Evolutionary conservation across 352 stramenopile species (phyloP).

Genomic region (Phytophthora cajani): DNA sequence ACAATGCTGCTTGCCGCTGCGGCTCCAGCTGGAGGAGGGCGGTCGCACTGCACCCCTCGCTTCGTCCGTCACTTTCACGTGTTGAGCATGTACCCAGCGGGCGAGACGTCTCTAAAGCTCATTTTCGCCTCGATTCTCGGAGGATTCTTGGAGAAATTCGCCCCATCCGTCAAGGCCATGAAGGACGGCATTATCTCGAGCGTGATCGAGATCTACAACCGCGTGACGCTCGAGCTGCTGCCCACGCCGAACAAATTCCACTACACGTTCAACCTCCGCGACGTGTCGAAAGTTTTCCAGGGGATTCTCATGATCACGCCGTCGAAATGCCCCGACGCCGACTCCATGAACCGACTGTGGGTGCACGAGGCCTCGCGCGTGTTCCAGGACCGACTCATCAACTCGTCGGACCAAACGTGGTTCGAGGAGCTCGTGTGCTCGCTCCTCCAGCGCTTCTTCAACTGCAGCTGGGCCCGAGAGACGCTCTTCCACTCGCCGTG

Average conservation of each 20-base stretch:
- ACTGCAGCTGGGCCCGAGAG: conserved; percentile 81
- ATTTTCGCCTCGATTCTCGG: conserved; percentile 96
- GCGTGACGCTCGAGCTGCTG: conserved; percentile 91
- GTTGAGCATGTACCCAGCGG: conserved; percentile 92
- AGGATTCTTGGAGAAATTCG: conserved; percentile 92
- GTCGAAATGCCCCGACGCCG: conserved; percentile 76
- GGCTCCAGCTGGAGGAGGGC: conserved; percentile 89
- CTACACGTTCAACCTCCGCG: conserved; percentile 96
- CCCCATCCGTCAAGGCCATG: conserved; percentile 81
- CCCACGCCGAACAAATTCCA: conserved; percentile 94
- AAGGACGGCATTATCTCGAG: conserved; percentile 85
- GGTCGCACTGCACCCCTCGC: conserved; percentile 88
- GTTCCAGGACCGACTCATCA: conserved; percentile 95
- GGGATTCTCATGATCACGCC: conserved; percentile 94
- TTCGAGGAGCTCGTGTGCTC: conserved; percentile 91
- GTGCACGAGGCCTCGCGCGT: conserved; percentile 93
- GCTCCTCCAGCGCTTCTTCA: conserved; percentile 79
- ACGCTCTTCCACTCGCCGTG: conserved; percentile 87
- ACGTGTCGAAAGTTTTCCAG: conserved; percentile 97
- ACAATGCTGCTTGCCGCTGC: conserved; percentile 92
- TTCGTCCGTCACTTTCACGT: conserved; percentile 97
- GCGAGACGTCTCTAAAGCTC: conserved; percentile 87
- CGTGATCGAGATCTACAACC: conserved; percentile 95
- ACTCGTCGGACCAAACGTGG: conserved; percentile 86
- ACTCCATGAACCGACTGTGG: conserved; percentile 92